These are phyloP conservation scores for Dipteronia sinensis DNA, from an alignment of 345 rosid species.

Conservation along the genomic window DNA sequence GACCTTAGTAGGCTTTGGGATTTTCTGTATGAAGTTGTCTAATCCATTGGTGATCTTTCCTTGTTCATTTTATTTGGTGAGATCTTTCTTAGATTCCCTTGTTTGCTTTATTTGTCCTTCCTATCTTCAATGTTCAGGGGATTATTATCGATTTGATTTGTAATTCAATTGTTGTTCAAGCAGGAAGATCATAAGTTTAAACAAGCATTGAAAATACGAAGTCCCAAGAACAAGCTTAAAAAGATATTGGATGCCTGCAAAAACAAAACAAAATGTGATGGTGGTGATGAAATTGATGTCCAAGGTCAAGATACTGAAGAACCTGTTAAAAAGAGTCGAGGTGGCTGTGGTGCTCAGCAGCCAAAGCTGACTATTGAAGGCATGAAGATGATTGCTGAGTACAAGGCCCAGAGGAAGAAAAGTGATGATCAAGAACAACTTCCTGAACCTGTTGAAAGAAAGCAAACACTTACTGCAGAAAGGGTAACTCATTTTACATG, in stretches of 20 bases:
- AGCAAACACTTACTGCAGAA: conserved; percentile 94
- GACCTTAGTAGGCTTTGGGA: conserved; percentile 1
- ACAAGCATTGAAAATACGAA: conserved; percentile 89
- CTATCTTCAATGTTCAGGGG: background rate
- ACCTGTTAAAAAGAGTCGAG: conserved; percentile 75
- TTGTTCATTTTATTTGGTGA: background rate
- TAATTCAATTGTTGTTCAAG: conserved; percentile 27
- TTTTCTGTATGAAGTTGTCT: background rate
- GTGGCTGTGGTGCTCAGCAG: conserved; percentile 95
- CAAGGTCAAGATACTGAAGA: conserved; percentile 68
- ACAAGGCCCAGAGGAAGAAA: conserved; percentile 75
- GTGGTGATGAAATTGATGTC: conserved; percentile 77
- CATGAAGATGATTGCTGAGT: conserved; percentile 95
- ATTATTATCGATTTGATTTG: background rate
- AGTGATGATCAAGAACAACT: conserved; percentile 85
- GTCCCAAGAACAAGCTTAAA: conserved; percentile 85
- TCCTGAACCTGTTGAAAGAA: conserved; percentile 95
- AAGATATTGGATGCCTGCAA: conserved; percentile 93
- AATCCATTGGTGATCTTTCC: background rate
- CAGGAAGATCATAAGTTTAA: conserved; percentile 97
- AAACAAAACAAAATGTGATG: conserved; percentile 85
- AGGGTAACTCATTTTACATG: conserved; percentile 44
- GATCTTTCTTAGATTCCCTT: background rate
- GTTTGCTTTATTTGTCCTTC: background rate
- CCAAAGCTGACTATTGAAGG: conserved; percentile 93